phyloP scores from a whole-genome alignment of 2,329 filamentous ascomycete species.

The Pseudocercospora cruenta region DNA sequence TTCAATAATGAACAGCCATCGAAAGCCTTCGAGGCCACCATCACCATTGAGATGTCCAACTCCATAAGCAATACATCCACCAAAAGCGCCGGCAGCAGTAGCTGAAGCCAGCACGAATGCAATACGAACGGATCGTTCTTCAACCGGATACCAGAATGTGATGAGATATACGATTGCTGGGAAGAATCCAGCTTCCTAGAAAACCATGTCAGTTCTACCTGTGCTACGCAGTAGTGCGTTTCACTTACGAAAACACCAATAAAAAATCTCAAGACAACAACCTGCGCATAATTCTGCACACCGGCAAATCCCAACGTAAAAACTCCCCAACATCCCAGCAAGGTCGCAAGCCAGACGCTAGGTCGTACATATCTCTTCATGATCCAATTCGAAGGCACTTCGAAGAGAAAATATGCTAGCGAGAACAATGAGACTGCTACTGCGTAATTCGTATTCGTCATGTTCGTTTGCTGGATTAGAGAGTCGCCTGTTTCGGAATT shows the following conservation, averaged over 20 bases:
- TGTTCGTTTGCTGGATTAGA: conserved; percentile 63
- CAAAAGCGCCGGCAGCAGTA: conserved; percentile 59
- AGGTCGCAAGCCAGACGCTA: conserved; percentile 43
- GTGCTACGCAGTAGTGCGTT: background rate
- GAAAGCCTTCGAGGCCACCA: conserved; percentile 47
- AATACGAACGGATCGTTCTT: conserved; percentile 62
- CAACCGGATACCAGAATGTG: conserved; percentile 59
- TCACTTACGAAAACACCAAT: conserved; percentile 46
- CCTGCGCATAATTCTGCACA: conserved; percentile 40
- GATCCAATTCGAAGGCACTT: conserved; percentile 44
- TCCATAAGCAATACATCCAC: conserved; percentile 63
- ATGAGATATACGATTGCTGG: conserved; percentile 35
- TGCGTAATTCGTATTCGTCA: conserved; percentile 65
- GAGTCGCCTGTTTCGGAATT: conserved; percentile 64
- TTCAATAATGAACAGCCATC: conserved; percentile 46
- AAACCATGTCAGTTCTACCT: background rate
- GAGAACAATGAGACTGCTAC: conserved; percentile 40
- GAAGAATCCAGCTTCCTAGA: conserved; percentile 38
- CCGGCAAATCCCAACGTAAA: conserved; percentile 44
- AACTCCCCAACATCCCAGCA: conserved; percentile 46
- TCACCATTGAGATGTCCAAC: conserved; percentile 58
- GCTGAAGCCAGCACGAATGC: conserved; percentile 58
- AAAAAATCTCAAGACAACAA: conserved; percentile 41
- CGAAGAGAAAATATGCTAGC: conserved; percentile 39
- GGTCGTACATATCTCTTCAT: conserved; percentile 45